Conservation (phyloP, 2,329 filamentous ascomycete genomes). For the Zymoseptoria tritici region DNA sequence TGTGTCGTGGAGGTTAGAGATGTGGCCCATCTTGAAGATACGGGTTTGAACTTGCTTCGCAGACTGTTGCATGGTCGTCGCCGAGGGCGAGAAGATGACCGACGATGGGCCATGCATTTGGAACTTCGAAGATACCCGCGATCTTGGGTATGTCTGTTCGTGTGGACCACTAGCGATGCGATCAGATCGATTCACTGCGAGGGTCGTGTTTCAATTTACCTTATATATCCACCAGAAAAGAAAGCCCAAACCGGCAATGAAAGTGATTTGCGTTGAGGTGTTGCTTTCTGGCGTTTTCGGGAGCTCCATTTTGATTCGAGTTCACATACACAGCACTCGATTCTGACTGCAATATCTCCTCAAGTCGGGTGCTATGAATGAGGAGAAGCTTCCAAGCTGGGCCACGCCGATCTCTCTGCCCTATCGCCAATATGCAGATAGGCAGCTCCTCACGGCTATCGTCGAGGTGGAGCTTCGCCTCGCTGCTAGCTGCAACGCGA, state of each 20-base stretch:
- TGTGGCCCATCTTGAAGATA: background rate
- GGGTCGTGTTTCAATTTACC: background rate
- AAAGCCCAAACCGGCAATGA: background rate
- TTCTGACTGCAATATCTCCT: background rate
- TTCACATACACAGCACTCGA: background rate
- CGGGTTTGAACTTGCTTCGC: conserved; percentile 29
- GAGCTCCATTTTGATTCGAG: background rate
- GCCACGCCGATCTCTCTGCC: background rate
- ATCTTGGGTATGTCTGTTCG: conserved; percentile 47
- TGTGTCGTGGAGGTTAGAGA: conserved; percentile 9
- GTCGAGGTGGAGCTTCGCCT: background rate
- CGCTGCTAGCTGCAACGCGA: background rate
- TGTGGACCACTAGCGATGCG: background rate
- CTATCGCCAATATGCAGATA: background rate
- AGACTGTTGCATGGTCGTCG: conserved; percentile 47
- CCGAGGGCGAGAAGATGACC: conserved; percentile 47
- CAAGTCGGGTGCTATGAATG: background rate
- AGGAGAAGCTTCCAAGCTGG: background rate
- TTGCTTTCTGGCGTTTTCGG: background rate
- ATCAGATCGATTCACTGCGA: background rate
- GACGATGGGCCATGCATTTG: conserved; percentile 43
- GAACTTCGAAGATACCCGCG: conserved; percentile 44
- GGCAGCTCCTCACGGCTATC: background rate
- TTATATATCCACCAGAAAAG: background rate
- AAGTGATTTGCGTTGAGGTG: background rate